A percentile compares a stretch with the other conserved stretches of the same genome.
Evolutionary conservation across 208 protist species (phyloP).

Genomic region (Herpetomonas samuelpessoai): DNA sequence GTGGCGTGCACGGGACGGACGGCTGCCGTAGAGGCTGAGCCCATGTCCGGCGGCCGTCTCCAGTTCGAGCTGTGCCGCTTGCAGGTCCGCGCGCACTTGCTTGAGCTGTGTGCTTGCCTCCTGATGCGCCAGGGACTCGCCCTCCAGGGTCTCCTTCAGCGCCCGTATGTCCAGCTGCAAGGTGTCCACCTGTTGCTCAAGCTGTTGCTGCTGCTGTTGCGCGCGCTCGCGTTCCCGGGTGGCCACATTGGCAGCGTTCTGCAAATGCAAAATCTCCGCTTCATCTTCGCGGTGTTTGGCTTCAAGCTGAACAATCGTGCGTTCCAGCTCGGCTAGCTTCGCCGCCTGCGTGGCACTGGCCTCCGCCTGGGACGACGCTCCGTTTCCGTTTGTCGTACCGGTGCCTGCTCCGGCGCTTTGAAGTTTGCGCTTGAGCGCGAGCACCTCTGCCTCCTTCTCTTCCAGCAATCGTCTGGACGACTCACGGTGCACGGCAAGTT

Average conservation of each 20-base stretch:
- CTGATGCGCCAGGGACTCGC: conserved; percentile 20
- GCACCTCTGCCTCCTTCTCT: conserved; percentile 8
- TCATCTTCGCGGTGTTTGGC: conserved; percentile 19
- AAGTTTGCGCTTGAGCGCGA: background rate
- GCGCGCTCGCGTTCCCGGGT: conserved; percentile 39
- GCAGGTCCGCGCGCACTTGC: conserved; percentile 31
- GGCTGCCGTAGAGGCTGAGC: background rate
- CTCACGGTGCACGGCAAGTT: background rate
- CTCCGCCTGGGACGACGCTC: background rate
- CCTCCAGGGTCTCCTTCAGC: conserved; percentile 44
- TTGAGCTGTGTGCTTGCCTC: conserved; percentile 23
- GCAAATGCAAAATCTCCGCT: conserved; percentile 18
- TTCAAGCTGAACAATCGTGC: conserved; percentile 11
- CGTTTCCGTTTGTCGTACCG: no score
- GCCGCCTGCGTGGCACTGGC: background rate
- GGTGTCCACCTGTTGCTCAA: conserved; percentile 16
- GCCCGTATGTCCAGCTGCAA: conserved; percentile 30
- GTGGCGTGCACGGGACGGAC: conserved; percentile 9
- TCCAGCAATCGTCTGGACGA: conserved; percentile 3
- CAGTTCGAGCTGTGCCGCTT: conserved; percentile 15
- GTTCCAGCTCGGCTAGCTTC: background rate
- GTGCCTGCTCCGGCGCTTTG: background rate
- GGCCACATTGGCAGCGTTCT: conserved; percentile 22
- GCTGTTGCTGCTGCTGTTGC: conserved; percentile 13
- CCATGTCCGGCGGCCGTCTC: background rate